Evolutionary conservation across 2,329 filamentous ascomycete genomes (phyloP).

Genomic region (Fusarium sp.): DNA sequence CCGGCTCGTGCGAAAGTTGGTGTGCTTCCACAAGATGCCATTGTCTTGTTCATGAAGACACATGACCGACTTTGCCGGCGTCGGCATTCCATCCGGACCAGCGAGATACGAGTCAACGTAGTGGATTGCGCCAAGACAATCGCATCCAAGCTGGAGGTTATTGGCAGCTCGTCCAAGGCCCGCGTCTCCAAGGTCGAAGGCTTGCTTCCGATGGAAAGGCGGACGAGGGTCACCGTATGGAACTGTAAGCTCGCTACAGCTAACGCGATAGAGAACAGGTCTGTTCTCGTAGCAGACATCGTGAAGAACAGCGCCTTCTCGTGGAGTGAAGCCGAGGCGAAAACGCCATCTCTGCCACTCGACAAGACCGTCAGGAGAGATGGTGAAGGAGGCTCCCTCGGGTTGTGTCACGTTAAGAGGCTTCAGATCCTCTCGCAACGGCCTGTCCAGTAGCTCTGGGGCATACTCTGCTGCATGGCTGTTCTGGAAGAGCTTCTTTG

Average conservation of each 20-base stretch:
- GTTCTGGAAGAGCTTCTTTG: conserved; percentile 52
- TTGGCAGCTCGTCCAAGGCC: conserved; percentile 75
- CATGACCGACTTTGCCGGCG: conserved; percentile 66
- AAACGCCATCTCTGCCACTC: conserved; percentile 77
- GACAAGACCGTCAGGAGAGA: conserved; percentile 59
- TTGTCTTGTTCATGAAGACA: conserved; percentile 78
- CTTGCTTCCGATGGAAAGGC: conserved; percentile 75
- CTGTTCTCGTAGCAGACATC: conserved; percentile 74
- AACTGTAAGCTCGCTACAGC: conserved; percentile 76
- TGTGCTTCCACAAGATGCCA: conserved; percentile 77
- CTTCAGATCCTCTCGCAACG: conserved; percentile 66
- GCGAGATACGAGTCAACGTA: conserved; percentile 68
- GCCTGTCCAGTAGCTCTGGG: conserved; percentile 61
- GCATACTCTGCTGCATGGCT: conserved; percentile 55
- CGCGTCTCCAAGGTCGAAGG: conserved; percentile 78
- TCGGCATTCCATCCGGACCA: conserved; percentile 63
- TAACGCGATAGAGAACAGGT: conserved; percentile 73
- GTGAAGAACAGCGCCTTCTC: conserved; percentile 76
- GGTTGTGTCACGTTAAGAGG: conserved; percentile 78
- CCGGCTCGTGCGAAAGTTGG: conserved; percentile 71
- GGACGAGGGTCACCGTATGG: conserved; percentile 74
- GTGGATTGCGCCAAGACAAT: conserved; percentile 75
- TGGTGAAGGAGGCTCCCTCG: conserved; percentile 73
- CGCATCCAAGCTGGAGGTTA: conserved; percentile 75
- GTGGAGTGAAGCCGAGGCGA: conserved; percentile 73